Evolutionary conservation across 495 filamentous ascomycete species (phyloP).

Genomic region (Aspergillus bertholletiae): DNA sequence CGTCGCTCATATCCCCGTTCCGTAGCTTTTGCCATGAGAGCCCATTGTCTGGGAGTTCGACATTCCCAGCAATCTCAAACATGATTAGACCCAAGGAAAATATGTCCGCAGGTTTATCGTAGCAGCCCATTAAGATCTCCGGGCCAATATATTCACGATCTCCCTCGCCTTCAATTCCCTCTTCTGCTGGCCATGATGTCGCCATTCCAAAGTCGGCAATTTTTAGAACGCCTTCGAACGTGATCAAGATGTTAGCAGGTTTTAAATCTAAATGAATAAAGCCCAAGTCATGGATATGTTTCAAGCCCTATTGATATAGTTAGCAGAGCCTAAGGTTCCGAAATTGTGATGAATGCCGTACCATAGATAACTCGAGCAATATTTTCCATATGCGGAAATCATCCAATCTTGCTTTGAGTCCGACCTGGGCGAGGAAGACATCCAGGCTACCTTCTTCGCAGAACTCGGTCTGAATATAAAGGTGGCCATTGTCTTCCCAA

Average conservation of each 20-base stretch:
- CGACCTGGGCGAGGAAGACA: conserved; percentile 72
- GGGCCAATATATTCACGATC: conserved; percentile 95
- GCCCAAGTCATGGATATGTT: conserved; percentile 80
- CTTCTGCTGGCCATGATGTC: conserved; percentile 68
- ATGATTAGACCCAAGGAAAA: conserved; percentile 93
- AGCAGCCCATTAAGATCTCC: conserved; percentile 78
- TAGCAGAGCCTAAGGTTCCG: conserved; percentile 21
- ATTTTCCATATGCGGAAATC: conserved; percentile 99
- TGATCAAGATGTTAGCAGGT: conserved; percentile 89
- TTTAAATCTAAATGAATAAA: conserved; percentile 95
- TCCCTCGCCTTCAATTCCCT: conserved; percentile 82
- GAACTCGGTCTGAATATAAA: conserved; percentile 97
- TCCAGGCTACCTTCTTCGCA: conserved; percentile 91
- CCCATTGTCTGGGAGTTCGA: conserved; percentile 88
- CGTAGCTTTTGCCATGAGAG: conserved; percentile 83
- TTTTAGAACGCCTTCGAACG: conserved; percentile 86
- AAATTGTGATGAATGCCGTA: conserved; percentile 28
- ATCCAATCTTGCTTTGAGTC: conserved; percentile 80
- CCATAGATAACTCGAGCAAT: conserved; percentile 73
- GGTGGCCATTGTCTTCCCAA: conserved; percentile 77
- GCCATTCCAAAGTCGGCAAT: conserved; percentile 97
- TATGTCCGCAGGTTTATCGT: conserved; percentile 87
- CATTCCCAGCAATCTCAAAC: conserved; percentile 88
- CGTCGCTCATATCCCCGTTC: conserved; percentile 78
- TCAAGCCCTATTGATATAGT: conserved; percentile 62